Conservation (phyloP, 306 rosid genomes). For the Quercus bicolor region DNA sequence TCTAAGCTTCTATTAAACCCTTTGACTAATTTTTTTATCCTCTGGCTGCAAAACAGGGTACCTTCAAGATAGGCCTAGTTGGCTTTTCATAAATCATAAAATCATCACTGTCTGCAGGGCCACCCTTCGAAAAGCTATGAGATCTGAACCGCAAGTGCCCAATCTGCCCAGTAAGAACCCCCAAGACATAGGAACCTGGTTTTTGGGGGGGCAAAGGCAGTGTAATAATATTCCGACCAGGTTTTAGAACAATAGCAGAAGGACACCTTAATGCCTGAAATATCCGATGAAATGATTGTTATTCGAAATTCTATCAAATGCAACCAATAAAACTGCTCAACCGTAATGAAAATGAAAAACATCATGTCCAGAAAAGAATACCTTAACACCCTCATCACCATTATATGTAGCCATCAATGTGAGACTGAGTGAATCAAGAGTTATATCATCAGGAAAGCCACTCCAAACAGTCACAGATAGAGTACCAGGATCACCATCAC, state of each 20-base stretch:
- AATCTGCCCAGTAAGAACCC: constrained; percentile 93
- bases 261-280: constrained; percentile 81
- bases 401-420: constrained; percentile 77
- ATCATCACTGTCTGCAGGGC: constrained; percentile 90
- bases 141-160: constrained; percentile 91
- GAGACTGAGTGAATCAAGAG: constrained; percentile 88
- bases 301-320: constrained; percentile 13
- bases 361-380: constrained; percentile 31
- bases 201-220: constrained; percentile 91
- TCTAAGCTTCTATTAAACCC: constrained; percentile 4
- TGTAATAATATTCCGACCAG: constrained; percentile 88
- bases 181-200: constrained; percentile 97
- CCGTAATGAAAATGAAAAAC: constrained; percentile 19
- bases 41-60: constrained; percentile 30
- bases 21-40: constrained; percentile 14
- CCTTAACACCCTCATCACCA: constrained; percentile 97
- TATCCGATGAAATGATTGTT: constrained; percentile 23
- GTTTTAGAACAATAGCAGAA: constrained; percentile 67
- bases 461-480: constrained; percentile 89
- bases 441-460: constrained; percentile 95
- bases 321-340: constrained; percentile 13
- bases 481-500: constrained; percentile 88
- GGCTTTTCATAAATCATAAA: constrained; percentile 98
- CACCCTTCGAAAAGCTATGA: constrained; percentile 91
- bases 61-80: constrained; percentile 91